These are phyloP conservation scores for Pseudogymnoascus sp. DNA, from an alignment of 2,329 filamentous ascomycete species.

Conservation along the genomic window DNA sequence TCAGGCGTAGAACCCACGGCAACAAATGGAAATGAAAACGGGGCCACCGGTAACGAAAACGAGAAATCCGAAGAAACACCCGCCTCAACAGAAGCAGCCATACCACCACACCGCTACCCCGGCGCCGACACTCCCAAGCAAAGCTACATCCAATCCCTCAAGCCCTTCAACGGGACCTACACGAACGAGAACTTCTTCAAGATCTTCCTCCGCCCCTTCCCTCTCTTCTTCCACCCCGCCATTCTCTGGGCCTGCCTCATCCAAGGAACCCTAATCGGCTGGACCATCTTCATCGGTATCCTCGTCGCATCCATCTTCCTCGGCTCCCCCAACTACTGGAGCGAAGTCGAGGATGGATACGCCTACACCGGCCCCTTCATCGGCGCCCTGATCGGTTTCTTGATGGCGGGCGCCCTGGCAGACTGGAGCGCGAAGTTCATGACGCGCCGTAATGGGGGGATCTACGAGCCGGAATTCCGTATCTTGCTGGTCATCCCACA, in stretches of 20 bases:
- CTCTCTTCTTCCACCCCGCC: constrained; percentile 74
- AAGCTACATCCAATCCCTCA: constrained; percentile 52
- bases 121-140: constrained; percentile 33
- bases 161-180: constrained; percentile 73
- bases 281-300: constrained; percentile 88
- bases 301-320: constrained; percentile 77
- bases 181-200: constrained; percentile 65
- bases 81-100: constrained; percentile 5
- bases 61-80: neutral
- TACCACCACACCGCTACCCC: constrained; percentile 6
- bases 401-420: constrained; percentile 63
- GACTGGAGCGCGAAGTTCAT: constrained; percentile 65
- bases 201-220: constrained; percentile 64
- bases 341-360: constrained; percentile 74
- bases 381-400: constrained; percentile 70
- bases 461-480: constrained; percentile 88
- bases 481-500: constrained; percentile 77
- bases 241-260: constrained; percentile 74
- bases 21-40: neutral
- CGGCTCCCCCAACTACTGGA: constrained; percentile 72
- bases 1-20: neutral
- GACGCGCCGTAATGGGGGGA: constrained; percentile 66
- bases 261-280: constrained; percentile 85
- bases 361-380: constrained; percentile 80
- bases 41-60: neutral